Base-by-base conservation (phyloP, 2,329 filamentous ascomycete species). In the Monascus ruber region DNA sequence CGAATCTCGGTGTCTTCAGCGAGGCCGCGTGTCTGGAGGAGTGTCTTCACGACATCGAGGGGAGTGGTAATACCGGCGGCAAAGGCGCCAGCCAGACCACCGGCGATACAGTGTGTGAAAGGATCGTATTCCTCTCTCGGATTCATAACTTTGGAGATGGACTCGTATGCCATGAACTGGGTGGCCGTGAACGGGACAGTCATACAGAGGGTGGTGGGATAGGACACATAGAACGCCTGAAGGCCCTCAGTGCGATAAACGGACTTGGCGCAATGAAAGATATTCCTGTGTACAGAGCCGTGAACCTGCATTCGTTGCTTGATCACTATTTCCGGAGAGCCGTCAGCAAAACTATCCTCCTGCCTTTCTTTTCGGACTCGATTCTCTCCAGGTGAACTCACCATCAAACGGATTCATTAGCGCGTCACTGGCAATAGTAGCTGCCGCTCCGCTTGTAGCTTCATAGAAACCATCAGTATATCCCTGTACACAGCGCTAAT, bases 301-400 rank as follows among this genome's bases (percentile, higher is more conserved):
- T 94, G 85, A 43, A 98, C 84, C 65, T 98, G 91, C 91, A 98
- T 98, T 54, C 91, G 85, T 65, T 98, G 91, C 69, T 98, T 98
- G 71, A 98, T 94, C 45, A 98, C 91, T 95, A 55, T 26, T 36
- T 34, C 17, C 34, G 9, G 26, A 10, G 7, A 8, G 7, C 26
- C 27, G 34, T 25, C 24, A 10, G 9, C 26, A 27, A 33, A 29
- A 29, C 28, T 10, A 10, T 10, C 28, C 28, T 29, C 28, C 28
- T 29, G 28, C 2, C 28, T 6, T 6, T 24, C 6, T 6, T 24
- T 27, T 10, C n/a, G 24, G n/a, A n/a, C 5, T 28, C 31, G 17
- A 17, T 17, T 8, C 33, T 31, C 33, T 34, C 35, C 27, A 27
- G 25, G 33, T 17, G 6, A 27, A 59, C 77, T 55, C 74, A 94